Evolutionary conservation across 192 early-diverging fungal genomes (phyloP).

Genomic region (Umbelopsis vinacea): DNA sequence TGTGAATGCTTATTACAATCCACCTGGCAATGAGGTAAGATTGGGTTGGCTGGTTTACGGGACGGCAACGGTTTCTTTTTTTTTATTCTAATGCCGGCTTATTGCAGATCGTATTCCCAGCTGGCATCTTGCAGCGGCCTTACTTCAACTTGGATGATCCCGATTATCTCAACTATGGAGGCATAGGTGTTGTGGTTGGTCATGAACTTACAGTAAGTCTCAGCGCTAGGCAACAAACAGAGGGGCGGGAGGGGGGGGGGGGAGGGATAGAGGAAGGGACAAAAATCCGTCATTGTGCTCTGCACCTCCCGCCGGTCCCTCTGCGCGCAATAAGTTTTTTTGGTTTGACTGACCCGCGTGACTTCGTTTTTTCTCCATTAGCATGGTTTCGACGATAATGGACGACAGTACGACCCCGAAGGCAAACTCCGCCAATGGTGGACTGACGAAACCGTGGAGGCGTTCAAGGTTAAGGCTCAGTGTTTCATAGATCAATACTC

Average conservation of each 20-base stretch:
- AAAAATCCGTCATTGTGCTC: too few species aligned
- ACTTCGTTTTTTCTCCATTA: slow-evolving; percentile 10
- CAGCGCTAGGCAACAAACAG: too few species aligned
- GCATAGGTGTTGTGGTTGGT: slow-evolving; percentile 62
- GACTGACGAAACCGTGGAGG: slow-evolving; percentile 59
- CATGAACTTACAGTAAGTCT: slow-evolving; percentile 51
- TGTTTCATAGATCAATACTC: slow-evolving; percentile 70
- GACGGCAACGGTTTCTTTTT: too few species aligned
- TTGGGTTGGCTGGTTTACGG: too few species aligned
- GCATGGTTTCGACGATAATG: slow-evolving; percentile 60
- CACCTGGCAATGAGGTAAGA: slow-evolving; percentile 46
- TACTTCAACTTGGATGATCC: slow-evolving; percentile 49
- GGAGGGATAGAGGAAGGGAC: too few species aligned
- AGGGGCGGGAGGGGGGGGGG: too few species aligned
- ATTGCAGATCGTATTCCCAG: slow-evolving; percentile 49
- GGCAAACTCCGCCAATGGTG: slow-evolving; percentile 63
- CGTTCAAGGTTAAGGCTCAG: slow-evolving; percentile 54
- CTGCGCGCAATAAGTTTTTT: too few species aligned
- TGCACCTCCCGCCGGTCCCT: too few species aligned
- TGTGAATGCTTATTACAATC: slow-evolving; percentile 60
- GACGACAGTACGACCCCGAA: slow-evolving; percentile 48
- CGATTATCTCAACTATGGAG: slow-evolving; percentile 67
- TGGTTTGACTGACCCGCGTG: too few species aligned
- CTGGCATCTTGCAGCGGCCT: slow-evolving; percentile 62
- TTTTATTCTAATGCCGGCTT: background rate